Evolutionary conservation across 306 rosid genomes (phyloP).

Genomic region (Hippophae gyantsensis): DNA sequence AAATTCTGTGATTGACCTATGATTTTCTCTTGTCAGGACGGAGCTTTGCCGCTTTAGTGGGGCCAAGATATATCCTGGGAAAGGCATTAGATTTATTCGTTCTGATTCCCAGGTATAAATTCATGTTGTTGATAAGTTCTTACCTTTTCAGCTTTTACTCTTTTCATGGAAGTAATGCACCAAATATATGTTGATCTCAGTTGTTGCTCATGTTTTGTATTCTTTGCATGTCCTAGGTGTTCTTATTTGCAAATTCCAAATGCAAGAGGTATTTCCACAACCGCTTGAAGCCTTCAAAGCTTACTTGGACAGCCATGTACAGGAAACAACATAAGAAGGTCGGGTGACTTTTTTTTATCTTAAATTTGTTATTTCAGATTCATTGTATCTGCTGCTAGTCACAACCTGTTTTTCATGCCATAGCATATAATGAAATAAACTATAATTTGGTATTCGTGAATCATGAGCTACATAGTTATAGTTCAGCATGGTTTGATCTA

Average conservation of each 20-base stretch:
- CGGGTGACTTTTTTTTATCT: neutral
- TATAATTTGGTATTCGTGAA: too few relatives aligned
- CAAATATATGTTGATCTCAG: neutral
- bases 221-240: slow-evolving; percentile 35
- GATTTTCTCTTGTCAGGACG: slow-evolving; percentile 39
- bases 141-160: neutral
- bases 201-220: neutral
- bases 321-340: slow-evolving; percentile 90
- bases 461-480: too few relatives aligned
- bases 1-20: slow-evolving; percentile 3
- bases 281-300: slow-evolving; percentile 75
- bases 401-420: too few relatives aligned
- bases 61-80: slow-evolving; percentile 82
- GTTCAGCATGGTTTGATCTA: too few relatives aligned
- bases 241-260: slow-evolving; percentile 68
- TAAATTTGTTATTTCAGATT: neutral
- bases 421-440: too few relatives aligned
- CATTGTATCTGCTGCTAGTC: too few relatives aligned
- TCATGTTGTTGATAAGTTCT: neutral
- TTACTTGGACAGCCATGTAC: slow-evolving; percentile 83
- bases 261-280: slow-evolving; percentile 76
- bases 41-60: slow-evolving; percentile 89
- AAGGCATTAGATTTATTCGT: slow-evolving; percentile 71
- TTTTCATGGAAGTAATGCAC: neutral
- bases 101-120: slow-evolving; percentile 70